Percentiles rank a stretch among this genome's conserved stretches.
Conservation (phyloP, 345 rosid genomes). For the Mallotus nudiflorus region DNA sequence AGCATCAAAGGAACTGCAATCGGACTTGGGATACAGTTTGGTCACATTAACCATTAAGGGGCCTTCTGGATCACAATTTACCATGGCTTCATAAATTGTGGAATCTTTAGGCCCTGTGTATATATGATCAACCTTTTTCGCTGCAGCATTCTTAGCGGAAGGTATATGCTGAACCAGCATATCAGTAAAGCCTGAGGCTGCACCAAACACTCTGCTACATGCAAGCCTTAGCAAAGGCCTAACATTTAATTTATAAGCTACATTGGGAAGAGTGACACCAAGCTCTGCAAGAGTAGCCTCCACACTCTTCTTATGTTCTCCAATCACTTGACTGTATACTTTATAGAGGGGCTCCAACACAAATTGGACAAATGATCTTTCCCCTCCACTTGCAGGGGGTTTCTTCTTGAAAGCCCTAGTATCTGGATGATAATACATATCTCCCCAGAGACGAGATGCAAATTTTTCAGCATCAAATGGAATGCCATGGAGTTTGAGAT, state of each 20-base stretch:
- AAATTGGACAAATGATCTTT: slow-evolving; percentile 92
- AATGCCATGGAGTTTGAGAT: slow-evolving; percentile 90
- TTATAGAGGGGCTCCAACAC: slow-evolving; percentile 94
- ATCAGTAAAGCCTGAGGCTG: slow-evolving; percentile 95
- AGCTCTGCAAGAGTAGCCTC: slow-evolving; percentile 94
- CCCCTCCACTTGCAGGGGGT: slow-evolving; percentile 82
- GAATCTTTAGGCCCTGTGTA: slow-evolving; percentile 85
- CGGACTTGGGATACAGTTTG: slow-evolving; percentile 93
- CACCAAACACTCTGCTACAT: slow-evolving; percentile 90
- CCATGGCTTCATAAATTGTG: slow-evolving; percentile 70
- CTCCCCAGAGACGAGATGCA: slow-evolving; percentile 96
- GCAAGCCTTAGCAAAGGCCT: slow-evolving; percentile 90
- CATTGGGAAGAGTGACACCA: slow-evolving; percentile 89
- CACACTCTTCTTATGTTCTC: slow-evolving; percentile 97
- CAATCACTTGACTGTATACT: slow-evolving; percentile 96
- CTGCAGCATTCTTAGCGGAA: slow-evolving; percentile 84
- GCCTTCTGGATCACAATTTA: slow-evolving; percentile 81
- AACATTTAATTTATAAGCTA: slow-evolving; percentile 86
- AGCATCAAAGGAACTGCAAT: slow-evolving; percentile 94
- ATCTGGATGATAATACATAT: slow-evolving; percentile 77
- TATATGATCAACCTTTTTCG: slow-evolving; percentile 75
- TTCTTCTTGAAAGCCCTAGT: slow-evolving; percentile 67
- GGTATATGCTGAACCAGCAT: slow-evolving; percentile 96
- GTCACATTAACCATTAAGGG: slow-evolving; percentile 97
- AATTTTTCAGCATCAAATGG: slow-evolving; percentile 87